phyloP scores from a whole-genome alignment of 1,139 yeast genomes.

The Pichia norvegensis region DNA sequence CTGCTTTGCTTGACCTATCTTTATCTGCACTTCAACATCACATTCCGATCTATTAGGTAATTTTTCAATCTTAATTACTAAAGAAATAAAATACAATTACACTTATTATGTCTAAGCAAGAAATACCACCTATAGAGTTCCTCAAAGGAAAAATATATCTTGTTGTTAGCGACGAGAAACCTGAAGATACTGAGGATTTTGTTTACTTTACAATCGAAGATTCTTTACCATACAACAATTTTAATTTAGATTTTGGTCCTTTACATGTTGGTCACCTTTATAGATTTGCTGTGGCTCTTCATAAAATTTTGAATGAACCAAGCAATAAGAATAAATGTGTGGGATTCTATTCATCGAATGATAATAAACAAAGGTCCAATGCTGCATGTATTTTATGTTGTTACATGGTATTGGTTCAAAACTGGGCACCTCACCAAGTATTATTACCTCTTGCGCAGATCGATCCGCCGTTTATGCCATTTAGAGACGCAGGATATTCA shows the following conservation, averaged over 20 bases:
- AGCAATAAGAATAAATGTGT: conserved; percentile 82
- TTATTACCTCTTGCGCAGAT: conserved; percentile 88
- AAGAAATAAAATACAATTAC: neutral
- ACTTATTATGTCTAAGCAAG: conserved; percentile 4
- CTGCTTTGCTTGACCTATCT: neutral
- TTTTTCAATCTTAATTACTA: too few relatives aligned
- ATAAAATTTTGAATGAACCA: conserved; percentile 81
- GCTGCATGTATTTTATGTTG: conserved; percentile 93
- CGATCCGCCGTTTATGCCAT: conserved; percentile 89
- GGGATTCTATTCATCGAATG: conserved; percentile 78
- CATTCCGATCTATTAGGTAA: neutral
- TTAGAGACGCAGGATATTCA: conserved; percentile 95
- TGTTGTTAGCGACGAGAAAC: conserved; percentile 79
- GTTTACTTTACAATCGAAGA: conserved; percentile 92
- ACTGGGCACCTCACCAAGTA: conserved; percentile 98
- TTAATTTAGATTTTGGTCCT: conserved; percentile 95
- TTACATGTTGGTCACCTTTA: conserved; percentile 87
- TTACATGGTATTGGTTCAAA: conserved; percentile 89
- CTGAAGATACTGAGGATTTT: conserved; percentile 64
- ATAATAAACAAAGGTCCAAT: conserved; percentile 77
- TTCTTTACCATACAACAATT: conserved; percentile 81
- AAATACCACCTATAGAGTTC: conserved; percentile 30
- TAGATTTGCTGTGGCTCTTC: conserved; percentile 89
- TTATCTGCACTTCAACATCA: neutral
- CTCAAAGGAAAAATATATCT: conserved; percentile 60